Base-by-base conservation (phyloP, 164 flowering plant species). In the Malania oleifera region DNA sequence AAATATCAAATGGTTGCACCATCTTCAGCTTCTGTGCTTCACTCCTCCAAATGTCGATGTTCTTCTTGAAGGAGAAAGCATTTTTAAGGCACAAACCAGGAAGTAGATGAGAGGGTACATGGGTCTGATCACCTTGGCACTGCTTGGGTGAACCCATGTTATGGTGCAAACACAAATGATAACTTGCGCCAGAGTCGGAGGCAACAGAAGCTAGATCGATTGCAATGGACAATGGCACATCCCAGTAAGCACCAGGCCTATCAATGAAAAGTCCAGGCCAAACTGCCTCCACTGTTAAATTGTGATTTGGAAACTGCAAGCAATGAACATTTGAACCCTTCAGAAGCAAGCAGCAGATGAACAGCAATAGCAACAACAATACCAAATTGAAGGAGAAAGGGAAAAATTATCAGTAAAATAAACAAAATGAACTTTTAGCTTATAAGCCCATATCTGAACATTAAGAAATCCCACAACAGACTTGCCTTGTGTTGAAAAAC, bases 211-310 rank as follows among this genome's bases (percentile, higher is more conserved):
- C 46, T 18, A 43, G 22, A 43, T 43, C 46, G 18, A 43, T 43
- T 43, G 46, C 46, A 43, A 43, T 43, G 46, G 46, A 43, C 22
- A 43, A n/a, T 43, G 46, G 46, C 9, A 43, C 46, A 43, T 43
- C 46, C 46, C 46, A 43, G 18, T 43, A 43, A 6, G 19, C 22
- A 18, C 46, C 22, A 10, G 20, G 5, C 9, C 7, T n/a, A n/a
- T 43, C 46, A 18, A 43, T 17, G 22, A 43, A 43, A 43, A 43
- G 46, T n/a, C 46, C 46, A 17, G 46, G 22, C 20, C 22, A 43
- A n/a, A n/a, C 46, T 17, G 22, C 46, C 18, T 43, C 46, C 5
- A 18, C 46, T 0, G 9, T 17, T 17, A 43, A 18, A 43, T 43
- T 43, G 46, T 43, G 22, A 18, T 18, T 7, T 17, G 46, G 46